Conservation (phyloP, 345 rosid genomes). For the Barbarea vulgaris region DNA sequence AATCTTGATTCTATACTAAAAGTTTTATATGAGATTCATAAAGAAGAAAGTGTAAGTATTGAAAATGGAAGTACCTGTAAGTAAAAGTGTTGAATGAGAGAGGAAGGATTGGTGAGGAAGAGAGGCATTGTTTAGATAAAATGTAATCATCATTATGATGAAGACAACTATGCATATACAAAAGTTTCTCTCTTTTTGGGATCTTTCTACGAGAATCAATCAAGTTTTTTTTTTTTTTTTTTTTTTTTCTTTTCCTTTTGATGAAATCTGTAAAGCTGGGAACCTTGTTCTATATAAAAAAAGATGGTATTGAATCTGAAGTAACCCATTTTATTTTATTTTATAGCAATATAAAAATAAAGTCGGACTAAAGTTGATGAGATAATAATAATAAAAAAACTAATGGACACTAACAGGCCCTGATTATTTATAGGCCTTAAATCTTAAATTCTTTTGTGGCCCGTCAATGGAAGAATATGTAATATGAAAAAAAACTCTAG, state of each 20-base stretch:
- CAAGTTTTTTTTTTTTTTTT: conserved; percentile 14
- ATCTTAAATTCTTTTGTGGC: background rate
- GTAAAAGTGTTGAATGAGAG: conserved; percentile 24
- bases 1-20: background rate
- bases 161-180: conserved; percentile 40
- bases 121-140: conserved; percentile 33
- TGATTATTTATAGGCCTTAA: background rate
- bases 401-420: background rate
- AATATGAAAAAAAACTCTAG: too few relatives aligned
- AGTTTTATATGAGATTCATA: background rate
- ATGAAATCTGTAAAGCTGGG: conserved; percentile 54
- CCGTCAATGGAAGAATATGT: background rate
- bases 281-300: conserved; percentile 32
- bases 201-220: conserved; percentile 28
- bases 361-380: background rate
- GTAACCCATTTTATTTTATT: conserved; percentile 6
- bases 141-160: conserved; percentile 41
- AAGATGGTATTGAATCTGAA: background rate
- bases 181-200: conserved; percentile 29
- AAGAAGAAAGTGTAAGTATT: background rate
- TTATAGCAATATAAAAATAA: background rate
- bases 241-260: conserved; percentile 26
- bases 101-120: conserved; percentile 35
- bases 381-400: background rate
- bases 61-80: conserved; percentile 21